These are phyloP conservation scores for Saccharomyces hybrid DNA, from an alignment of 1,139 yeast genomes.

Conservation along the genomic window DNA sequence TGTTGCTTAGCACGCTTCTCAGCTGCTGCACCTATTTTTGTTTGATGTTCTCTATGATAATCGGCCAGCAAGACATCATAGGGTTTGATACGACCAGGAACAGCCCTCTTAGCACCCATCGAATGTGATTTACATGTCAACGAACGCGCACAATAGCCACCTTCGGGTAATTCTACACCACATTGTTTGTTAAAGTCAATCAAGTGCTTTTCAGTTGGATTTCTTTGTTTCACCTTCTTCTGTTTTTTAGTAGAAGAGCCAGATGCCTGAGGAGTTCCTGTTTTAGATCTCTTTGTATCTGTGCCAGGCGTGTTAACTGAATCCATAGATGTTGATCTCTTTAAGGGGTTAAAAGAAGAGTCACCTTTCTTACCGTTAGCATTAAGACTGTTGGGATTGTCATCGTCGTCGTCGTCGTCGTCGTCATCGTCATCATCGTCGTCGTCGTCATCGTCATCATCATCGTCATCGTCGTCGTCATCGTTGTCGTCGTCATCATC, in stretches of 20 bases:
- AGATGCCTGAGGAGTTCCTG: slow-evolving; percentile 2
- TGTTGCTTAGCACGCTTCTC: slow-evolving; percentile 44
- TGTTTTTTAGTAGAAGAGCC: slow-evolving; percentile 34
- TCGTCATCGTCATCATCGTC: slow-evolving; percentile 10
- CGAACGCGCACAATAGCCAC: slow-evolving; percentile 90
- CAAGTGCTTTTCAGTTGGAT: slow-evolving; percentile 64
- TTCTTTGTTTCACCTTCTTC: slow-evolving; percentile 41
- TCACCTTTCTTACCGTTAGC: slow-evolving; percentile 15
- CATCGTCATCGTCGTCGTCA: slow-evolving; percentile 2
- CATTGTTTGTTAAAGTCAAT: slow-evolving; percentile 94
- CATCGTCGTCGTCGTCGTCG: slow-evolving; percentile 31
- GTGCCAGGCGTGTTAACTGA: not conserved
- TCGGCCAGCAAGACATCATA: slow-evolving; percentile 82
- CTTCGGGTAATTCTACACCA: slow-evolving; percentile 89
- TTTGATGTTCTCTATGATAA: slow-evolving; percentile 87
- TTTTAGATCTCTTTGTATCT: slow-evolving; percentile 1
- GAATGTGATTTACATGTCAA: slow-evolving; percentile 95
- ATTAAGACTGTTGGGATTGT: slow-evolving; percentile 33
- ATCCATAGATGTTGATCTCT: not conserved
- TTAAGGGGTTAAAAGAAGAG: slow-evolving; percentile 2
- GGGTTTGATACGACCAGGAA: slow-evolving; percentile 84
- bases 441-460: slow-evolving; percentile 1
- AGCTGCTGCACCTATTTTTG: slow-evolving; percentile 75
- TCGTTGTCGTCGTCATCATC: slow-evolving; percentile 1
- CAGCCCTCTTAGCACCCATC: slow-evolving; percentile 96